Base-by-base conservation (phyloP, 2,329 filamentous ascomycete genomes). In the Colletotrichum echinochloae region DNA sequence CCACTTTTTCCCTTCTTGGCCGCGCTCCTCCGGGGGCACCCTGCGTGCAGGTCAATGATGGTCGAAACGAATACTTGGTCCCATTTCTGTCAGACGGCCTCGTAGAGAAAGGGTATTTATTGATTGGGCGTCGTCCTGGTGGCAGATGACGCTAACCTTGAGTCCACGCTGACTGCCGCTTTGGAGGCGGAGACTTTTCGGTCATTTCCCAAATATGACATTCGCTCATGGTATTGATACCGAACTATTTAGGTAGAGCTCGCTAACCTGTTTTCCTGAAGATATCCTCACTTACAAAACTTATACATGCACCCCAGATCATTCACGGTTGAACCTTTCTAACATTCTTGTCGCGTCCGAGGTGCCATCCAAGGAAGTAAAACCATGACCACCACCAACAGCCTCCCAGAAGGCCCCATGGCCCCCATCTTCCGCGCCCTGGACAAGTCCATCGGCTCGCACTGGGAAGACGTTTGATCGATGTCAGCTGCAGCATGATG, bases 401-500 rank as follows among this genome's bases (percentile, higher is more conserved):
- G 18, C 41, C 7, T 7, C 7, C 2, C 18, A 9, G 41, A 44
- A 16, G 41, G 7, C 41, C 20, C 18, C 18, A 44, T 1, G 2
- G 41, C 20, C 7, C 41, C 41, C 41, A 9, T 44, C 41, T 44
- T n/a, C 41, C 7, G 20, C 8, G 20, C 7, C 18, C 20, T 44
- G 41, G 20, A 44, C 20, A n/a, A n/a, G 8, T 9, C 8, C 41
- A 44, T 44, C 41, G 41, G 18, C 18, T 44, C 41, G 41, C 41
- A n/a, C 41, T 44, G 41, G 41, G 41, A 44, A 11, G 41, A 44
- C 3, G 11, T 8, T 20, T 44, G 41, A 44, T n/a, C 41, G 41
- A 44, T 14, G 5, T 9, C 4, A n/a, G 77, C 0, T 70, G 61
- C 1, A 72, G 70, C 8, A 51, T 78, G 11, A 56, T 77, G 64